These are phyloP conservation scores for Neofusicoccum cordaticola DNA, from an alignment of 2,329 filamentous ascomycete species.

Conservation along the genomic window DNA sequence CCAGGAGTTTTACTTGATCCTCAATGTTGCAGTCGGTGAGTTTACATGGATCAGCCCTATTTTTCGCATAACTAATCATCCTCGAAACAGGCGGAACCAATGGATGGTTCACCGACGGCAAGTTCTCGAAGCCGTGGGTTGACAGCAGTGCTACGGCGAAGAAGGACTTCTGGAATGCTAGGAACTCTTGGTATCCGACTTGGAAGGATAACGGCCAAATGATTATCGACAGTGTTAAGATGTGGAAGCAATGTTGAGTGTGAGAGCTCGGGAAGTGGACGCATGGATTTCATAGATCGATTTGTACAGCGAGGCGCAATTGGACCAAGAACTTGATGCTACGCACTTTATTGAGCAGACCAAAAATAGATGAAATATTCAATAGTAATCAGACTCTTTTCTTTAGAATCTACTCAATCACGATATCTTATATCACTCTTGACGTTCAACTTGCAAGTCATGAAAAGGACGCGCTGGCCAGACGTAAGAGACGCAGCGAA, in stretches of 20 bases:
- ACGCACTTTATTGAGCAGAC: no score
- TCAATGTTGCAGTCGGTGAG: constrained; percentile 37
- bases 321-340: neutral
- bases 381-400: neutral
- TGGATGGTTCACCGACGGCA: constrained; percentile 16
- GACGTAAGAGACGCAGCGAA: no score
- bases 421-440: no score
- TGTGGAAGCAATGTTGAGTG: constrained; percentile 20
- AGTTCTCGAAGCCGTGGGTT: constrained; percentile 17
- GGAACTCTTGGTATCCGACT: constrained; percentile 14
- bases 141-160: constrained; percentile 13
- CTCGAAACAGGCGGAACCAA: neutral
- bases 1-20: constrained; percentile 41
- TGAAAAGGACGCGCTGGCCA: no score
- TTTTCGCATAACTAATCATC: neutral
- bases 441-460: no score
- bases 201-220: constrained; percentile 21
- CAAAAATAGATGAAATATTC: neutral
- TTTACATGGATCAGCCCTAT: neutral
- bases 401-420: no score
- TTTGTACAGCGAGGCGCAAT: neutral
- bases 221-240: constrained; percentile 23
- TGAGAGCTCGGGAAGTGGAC: neutral
- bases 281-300: neutral
- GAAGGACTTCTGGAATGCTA: constrained; percentile 18